These are phyloP conservation scores for Filobasidium floriforme DNA, from an alignment of 768 basidiomycete species.

Conservation along the genomic window DNA sequence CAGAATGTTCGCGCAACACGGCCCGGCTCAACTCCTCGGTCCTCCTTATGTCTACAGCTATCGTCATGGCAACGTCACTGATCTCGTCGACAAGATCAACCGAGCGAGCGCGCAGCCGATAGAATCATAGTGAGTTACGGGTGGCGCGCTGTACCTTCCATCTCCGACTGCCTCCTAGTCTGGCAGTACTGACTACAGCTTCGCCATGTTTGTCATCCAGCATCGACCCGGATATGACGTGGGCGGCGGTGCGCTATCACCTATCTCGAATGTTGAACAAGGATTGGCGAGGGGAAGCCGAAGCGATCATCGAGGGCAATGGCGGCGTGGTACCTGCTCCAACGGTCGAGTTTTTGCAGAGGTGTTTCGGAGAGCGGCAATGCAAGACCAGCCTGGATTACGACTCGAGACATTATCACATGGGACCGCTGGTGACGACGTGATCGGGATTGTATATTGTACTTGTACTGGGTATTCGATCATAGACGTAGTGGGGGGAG, in stretches of 20 bases:
- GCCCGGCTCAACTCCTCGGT: conserved; percentile 33
- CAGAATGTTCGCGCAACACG: conserved; percentile 31
- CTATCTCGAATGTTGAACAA: background rate
- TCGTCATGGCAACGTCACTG: conserved; percentile 28
- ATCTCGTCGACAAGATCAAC: conserved; percentile 27
- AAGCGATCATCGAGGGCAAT: background rate
- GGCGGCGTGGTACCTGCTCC: background rate
- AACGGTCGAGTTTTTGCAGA: background rate
- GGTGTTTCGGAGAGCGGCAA: conserved; percentile 8
- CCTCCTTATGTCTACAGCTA: conserved; percentile 40
- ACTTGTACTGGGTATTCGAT: background rate
- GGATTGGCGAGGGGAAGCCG: background rate
- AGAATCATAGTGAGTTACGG: conserved; percentile 31
- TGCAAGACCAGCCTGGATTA: conserved; percentile 1
- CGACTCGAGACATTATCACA: background rate
- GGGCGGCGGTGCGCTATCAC: background rate
- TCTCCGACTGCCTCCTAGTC: background rate
- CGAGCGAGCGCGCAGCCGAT: conserved; percentile 32
- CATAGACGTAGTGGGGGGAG: no score
- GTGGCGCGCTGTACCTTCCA: background rate
- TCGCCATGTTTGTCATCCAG: conserved; percentile 13
- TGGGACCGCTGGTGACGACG: background rate
- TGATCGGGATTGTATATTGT: background rate
- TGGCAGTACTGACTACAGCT: background rate
- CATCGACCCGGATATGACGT: conserved; percentile 36